phyloP scores from a whole-genome alignment of 192 early-diverging fungal genomes.

The Rhizophagus sp. region DNA sequence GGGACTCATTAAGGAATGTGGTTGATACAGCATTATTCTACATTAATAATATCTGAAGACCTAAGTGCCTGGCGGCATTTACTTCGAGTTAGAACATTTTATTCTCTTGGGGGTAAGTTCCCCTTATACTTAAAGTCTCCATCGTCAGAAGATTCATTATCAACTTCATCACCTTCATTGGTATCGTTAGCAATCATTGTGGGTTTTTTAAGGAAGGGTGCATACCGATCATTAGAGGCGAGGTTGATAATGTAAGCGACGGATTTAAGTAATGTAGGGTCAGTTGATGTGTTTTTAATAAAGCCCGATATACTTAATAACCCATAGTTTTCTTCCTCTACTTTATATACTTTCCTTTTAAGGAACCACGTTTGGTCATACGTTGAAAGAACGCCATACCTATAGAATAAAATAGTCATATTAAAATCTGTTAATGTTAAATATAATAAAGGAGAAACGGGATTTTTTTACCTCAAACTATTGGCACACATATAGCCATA shows the following conservation, averaged over 20 bases:
- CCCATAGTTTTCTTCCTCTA: background rate
- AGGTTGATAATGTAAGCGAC: background rate
- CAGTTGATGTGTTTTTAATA: background rate
- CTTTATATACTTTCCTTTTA: background rate
- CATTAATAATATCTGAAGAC: no score
- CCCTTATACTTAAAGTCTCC: background rate
- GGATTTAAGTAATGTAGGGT: constrained; percentile 1
- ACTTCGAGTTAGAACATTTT: background rate
- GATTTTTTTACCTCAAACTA: background rate
- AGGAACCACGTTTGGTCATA: constrained; percentile 37
- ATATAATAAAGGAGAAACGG: background rate
- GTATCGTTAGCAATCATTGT: background rate
- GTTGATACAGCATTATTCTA: no score
- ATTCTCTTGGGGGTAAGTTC: background rate
- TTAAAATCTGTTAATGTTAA: background rate
- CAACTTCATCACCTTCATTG: background rate
- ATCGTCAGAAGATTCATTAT: background rate
- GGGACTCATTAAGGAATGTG: no score
- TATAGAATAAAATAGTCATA: constrained; percentile 1
- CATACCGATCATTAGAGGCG: background rate
- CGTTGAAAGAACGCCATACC: constrained; percentile 32
- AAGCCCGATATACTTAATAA: background rate
- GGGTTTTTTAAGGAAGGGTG: constrained; percentile 2
- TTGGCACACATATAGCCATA: constrained; percentile 7
- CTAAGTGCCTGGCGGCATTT: no score